phyloP scores from a whole-genome alignment of 2,329 filamentous ascomycete genomes.

The Venturia asperata region DNA sequence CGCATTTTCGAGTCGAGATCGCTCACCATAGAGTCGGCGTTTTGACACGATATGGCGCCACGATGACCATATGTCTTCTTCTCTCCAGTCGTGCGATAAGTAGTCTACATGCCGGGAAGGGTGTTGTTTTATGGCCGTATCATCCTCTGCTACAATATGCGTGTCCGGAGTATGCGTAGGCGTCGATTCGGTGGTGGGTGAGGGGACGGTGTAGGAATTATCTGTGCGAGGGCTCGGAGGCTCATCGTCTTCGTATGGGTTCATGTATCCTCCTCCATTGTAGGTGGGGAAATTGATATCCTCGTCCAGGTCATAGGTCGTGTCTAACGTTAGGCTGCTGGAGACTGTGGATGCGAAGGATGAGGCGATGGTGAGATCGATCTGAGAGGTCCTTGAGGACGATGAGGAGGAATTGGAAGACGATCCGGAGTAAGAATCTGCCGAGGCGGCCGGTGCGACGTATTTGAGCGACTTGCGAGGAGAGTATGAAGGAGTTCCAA shows the following conservation, averaged over 20 bases:
- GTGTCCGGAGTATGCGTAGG: conserved; percentile 51
- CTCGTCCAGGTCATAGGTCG: conserved; percentile 46
- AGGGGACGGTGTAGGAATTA: conserved; percentile 44
- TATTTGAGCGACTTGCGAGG: conserved; percentile 27
- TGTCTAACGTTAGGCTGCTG: conserved; percentile 52
- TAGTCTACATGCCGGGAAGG: conserved; percentile 92
- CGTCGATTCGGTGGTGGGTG: conserved; percentile 46
- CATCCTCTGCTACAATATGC: conserved; percentile 58
- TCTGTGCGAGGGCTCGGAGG: conserved; percentile 34
- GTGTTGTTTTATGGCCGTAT: conserved; percentile 64
- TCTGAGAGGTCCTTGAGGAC: conserved; percentile 27
- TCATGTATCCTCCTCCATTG: conserved; percentile 6
- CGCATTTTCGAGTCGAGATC: conserved; percentile 81
- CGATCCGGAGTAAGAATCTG: conserved; percentile 28
- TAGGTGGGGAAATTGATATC: conserved; percentile 22
- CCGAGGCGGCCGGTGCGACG: conserved; percentile 33
- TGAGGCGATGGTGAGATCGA: conserved; percentile 35
- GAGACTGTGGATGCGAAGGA: conserved; percentile 58
- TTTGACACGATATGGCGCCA: conserved; percentile 89
- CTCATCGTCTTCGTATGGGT: conserved; percentile 21
- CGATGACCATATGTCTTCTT: conserved; percentile 95
- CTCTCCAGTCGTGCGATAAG: conserved; percentile 83
- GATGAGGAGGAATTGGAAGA: conserved; percentile 27
- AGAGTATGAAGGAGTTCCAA: conserved; percentile 28
- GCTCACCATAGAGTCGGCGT: conserved; percentile 70